These are phyloP conservation scores for Cicer arietinum DNA, from an alignment of 306 rosid genomes.

Conservation along the genomic window DNA sequence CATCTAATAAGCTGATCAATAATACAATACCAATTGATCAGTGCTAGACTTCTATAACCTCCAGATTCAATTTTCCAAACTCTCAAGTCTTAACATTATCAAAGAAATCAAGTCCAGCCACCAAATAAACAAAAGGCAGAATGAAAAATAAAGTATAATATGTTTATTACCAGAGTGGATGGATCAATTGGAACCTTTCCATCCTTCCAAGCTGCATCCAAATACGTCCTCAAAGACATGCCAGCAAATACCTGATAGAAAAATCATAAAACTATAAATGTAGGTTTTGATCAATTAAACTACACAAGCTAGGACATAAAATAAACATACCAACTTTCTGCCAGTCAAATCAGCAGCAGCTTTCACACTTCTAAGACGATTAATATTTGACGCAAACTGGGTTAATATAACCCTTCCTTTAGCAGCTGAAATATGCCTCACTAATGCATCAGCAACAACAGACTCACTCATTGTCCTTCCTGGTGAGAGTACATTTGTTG, in stretches of 20 bases:
- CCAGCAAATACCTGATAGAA: slow-evolving; percentile 87
- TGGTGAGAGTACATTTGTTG: slow-evolving; percentile 96
- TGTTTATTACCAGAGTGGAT: slow-evolving; percentile 73
- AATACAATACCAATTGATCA: slow-evolving; percentile 17
- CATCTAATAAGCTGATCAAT: too few species aligned
- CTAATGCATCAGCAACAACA: slow-evolving; percentile 76
- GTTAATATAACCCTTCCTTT: slow-evolving; percentile 94
- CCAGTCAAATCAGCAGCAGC: slow-evolving; percentile 97
- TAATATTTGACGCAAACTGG: slow-evolving; percentile 93
- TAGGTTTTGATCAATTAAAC: slow-evolving; percentile 21
- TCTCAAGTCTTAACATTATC: slow-evolving; percentile 4
- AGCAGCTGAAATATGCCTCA: slow-evolving; percentile 84
- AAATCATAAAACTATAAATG: slow-evolving; percentile 3
- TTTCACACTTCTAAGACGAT: slow-evolving; percentile 97
- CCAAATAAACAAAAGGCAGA: slow-evolving; percentile 36
- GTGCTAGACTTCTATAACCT: background rate
- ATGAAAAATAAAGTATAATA: slow-evolving; percentile 5
- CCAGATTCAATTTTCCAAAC: background rate
- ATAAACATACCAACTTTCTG: slow-evolving; percentile 78
- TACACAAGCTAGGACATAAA: slow-evolving; percentile 36
- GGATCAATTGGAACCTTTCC: slow-evolving; percentile 98
- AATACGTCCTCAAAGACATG: slow-evolving; percentile 93
- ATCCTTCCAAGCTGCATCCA: slow-evolving; percentile 97
- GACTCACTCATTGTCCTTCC: slow-evolving; percentile 96
- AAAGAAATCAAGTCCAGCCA: slow-evolving; percentile 11